Evolutionary conservation across 108 stramenopile species (phyloP).

Genomic region (Craspedostauros australis): DNA sequence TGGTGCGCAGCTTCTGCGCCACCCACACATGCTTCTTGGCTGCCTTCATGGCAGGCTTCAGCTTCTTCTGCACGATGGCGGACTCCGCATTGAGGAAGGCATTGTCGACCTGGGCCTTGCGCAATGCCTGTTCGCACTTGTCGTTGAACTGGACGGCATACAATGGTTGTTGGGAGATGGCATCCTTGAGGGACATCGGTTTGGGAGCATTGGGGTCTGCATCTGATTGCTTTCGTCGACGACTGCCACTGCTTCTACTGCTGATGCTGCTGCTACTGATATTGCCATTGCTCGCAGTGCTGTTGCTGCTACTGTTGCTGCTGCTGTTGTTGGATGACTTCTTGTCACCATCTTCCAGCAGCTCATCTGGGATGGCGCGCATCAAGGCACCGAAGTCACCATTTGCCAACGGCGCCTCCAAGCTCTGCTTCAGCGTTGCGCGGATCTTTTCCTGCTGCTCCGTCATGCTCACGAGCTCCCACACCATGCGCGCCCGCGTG

Average conservation of each 20-base stretch:
- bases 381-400: constrained; percentile 10
- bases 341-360: too few species aligned
- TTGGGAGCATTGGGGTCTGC: constrained; percentile 3
- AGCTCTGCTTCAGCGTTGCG: constrained; percentile 3
- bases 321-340: too few species aligned
- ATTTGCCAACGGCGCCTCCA: not conserved
- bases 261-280: too few species aligned
- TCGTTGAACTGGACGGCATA: too few species aligned
- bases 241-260: too few species aligned
- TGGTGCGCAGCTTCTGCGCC: too few species aligned
- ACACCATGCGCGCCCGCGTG: constrained; percentile 14
- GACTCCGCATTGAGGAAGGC: constrained; percentile 38
- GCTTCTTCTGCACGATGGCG: constrained; percentile 23
- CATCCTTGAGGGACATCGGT: constrained; percentile 5
- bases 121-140: constrained; percentile 21
- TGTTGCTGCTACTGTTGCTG: too few species aligned
- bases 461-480: constrained; percentile 22
- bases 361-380: too few species aligned
- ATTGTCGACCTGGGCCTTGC: constrained; percentile 37
- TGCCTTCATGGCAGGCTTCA: constrained; percentile 4
- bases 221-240: constrained; percentile 7
- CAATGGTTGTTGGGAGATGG: constrained; percentile 5
- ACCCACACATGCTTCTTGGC: constrained; percentile 39
- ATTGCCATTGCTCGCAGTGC: too few species aligned
- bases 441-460: constrained; percentile 21